Evolutionary conservation across 495 filamentous ascomycete species (phyloP).

Genomic region (Aspergillus biplanus): DNA sequence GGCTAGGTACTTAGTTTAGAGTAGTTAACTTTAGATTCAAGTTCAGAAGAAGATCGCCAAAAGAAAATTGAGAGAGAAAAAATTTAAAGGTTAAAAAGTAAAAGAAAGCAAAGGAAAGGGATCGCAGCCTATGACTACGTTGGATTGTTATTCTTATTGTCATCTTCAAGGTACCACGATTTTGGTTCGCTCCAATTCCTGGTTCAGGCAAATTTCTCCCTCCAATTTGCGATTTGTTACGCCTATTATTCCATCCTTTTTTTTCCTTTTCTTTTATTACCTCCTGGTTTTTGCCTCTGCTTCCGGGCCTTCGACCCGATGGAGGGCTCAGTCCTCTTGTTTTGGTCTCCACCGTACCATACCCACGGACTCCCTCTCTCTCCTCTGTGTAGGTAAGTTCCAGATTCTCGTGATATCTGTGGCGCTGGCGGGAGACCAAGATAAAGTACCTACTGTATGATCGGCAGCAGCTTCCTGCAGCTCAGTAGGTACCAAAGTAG

Average conservation of each 20-base stretch:
- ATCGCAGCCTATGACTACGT: not conserved
- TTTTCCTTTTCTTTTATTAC: not conserved
- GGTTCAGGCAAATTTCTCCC: slow-evolving; percentile 1
- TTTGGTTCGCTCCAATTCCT: not conserved
- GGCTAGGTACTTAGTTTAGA: not conserved
- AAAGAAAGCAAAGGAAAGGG: not conserved
- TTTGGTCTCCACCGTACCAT: not conserved
- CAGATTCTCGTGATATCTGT: not conserved
- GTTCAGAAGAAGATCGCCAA: not conserved
- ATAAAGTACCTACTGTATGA: not conserved
- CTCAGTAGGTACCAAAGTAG: too few relatives aligned
- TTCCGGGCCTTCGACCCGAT: not conserved
- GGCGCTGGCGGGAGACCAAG: not conserved
- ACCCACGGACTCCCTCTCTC: not conserved
- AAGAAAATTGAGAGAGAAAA: not conserved
- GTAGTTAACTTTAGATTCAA: not conserved
- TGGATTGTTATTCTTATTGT: too few relatives aligned
- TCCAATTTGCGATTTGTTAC: not conserved
- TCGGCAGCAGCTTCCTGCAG: slow-evolving; percentile 6
- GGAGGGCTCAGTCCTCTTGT: not conserved
- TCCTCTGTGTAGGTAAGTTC: not conserved
- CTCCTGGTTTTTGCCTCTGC: not conserved
- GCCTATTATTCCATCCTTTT: not conserved
- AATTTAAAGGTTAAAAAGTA: not conserved
- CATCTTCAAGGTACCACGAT: too few relatives aligned